Conservation (phyloP, 2,329 filamentous ascomycete species). For the Trichoderma arundinaceum region DNA sequence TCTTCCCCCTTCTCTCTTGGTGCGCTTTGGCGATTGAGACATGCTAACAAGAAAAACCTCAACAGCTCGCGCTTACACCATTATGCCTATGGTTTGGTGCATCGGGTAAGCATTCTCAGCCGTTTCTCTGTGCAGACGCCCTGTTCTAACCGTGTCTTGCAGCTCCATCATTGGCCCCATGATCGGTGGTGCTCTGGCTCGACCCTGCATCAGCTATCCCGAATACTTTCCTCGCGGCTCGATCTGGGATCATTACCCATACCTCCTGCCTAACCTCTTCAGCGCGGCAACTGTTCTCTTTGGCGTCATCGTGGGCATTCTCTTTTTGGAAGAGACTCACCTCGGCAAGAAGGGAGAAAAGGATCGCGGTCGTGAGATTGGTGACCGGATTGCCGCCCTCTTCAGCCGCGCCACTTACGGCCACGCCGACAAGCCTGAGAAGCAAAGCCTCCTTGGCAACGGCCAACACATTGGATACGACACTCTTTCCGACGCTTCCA, state of each 20-base stretch:
- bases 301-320: conserved; percentile 76
- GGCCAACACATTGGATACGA: conserved; percentile 69
- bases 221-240: conserved; percentile 71
- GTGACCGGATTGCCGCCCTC: conserved; percentile 68
- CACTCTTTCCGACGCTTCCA: conserved; percentile 39
- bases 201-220: conserved; percentile 84
- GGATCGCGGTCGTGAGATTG: conserved; percentile 78
- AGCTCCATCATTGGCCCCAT: conserved; percentile 91
- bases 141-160: conserved; percentile 38
- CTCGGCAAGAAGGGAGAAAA: conserved; percentile 75
- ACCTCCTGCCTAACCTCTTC: conserved; percentile 89
- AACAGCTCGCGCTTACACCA: conserved; percentile 85
- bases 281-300: conserved; percentile 78
- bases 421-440: conserved; percentile 55
- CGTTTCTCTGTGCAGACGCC: neutral
- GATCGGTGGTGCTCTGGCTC: conserved; percentile 86
- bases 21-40: neutral
- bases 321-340: conserved; percentile 96
- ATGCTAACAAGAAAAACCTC: conserved; percentile 38
- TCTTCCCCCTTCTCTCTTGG: neutral
- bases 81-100: conserved; percentile 99
- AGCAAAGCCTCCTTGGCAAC: conserved; percentile 66
- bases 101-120: conserved; percentile 67
- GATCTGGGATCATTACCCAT: conserved; percentile 86
- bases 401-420: conserved; percentile 47